These are phyloP conservation scores for Porpolomopsis calyptriformis DNA, from an alignment of 768 basidiomycete species.

Conservation along the genomic window DNA sequence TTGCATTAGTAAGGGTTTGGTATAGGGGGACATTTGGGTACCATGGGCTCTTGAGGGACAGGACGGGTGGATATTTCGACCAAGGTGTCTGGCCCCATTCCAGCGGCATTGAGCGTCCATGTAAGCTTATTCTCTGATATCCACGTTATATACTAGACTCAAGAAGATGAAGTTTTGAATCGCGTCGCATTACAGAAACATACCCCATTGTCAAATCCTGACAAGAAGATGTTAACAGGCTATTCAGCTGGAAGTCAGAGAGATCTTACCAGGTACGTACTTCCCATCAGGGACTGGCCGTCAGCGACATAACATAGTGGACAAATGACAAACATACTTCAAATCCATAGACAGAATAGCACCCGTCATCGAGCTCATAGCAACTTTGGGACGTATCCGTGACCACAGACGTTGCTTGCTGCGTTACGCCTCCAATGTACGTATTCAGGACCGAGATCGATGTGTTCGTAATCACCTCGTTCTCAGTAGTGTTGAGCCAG, in stretches of 20 bases:
- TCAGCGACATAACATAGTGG: background rate
- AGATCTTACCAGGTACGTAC: slow-evolving; percentile 33
- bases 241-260: slow-evolving; percentile 20
- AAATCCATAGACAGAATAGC: slow-evolving; percentile 73
- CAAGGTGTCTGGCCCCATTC: slow-evolving; percentile 49
- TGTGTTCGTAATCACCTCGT: slow-evolving; percentile 47
- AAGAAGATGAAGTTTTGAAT: slow-evolving; percentile 3
- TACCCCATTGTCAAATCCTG: slow-evolving; percentile 60
- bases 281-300: slow-evolving; percentile 10
- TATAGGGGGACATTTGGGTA: slow-evolving; percentile 17
- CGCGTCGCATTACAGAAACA: slow-evolving; percentile 14
- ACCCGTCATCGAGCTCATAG: slow-evolving; percentile 49
- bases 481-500: slow-evolving; percentile 53
- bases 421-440: slow-evolving; percentile 57
- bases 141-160: slow-evolving; percentile 73
- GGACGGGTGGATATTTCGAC: slow-evolving; percentile 57
- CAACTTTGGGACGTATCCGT: slow-evolving; percentile 56
- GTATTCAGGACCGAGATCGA: slow-evolving; percentile 47
- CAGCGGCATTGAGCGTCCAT: slow-evolving; percentile 68
- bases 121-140: slow-evolving; percentile 51
- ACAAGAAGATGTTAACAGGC: background rate
- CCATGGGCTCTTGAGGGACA: slow-evolving; percentile 81
- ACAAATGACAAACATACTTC: slow-evolving; percentile 34
- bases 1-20: background rate
- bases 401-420: slow-evolving; percentile 72